These are phyloP conservation scores for Dictyostelium capitatum DNA, from an alignment of 78 protist genomes.

Conservation along the genomic window DNA sequence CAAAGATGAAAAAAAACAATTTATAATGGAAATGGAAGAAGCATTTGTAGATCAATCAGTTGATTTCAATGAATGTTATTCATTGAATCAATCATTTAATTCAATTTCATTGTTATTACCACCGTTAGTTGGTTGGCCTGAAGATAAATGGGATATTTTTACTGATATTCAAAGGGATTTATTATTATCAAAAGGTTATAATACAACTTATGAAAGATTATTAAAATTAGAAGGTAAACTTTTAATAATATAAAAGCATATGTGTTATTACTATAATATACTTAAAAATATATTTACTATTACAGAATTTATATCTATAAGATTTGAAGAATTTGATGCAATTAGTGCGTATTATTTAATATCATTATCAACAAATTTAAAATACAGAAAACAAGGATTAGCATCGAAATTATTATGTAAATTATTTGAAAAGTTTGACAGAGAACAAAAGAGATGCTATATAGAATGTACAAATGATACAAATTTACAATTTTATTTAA, in stretches of 20 bases:
- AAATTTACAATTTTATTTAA: conserved; percentile 11
- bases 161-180: conserved; percentile 31
- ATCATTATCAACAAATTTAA: conserved; percentile 36
- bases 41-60: conserved; percentile 66
- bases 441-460: conserved; percentile 53
- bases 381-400: conserved; percentile 42
- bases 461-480: conserved; percentile 50
- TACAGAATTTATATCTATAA: conserved; percentile 25
- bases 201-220: conserved; percentile 39
- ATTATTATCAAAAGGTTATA: not conserved
- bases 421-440: conserved; percentile 45
- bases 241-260: not conserved
- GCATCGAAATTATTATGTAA: conserved; percentile 42
- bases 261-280: not conserved
- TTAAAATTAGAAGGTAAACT: conserved; percentile 46
- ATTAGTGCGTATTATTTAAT: conserved; percentile 52
- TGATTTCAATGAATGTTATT: conserved; percentile 19
- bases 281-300: too few species aligned
- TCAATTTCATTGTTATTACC: conserved; percentile 38
- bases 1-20: not conserved
- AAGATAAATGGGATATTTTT: conserved; percentile 61
- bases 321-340: conserved; percentile 38
- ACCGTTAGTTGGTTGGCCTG: conserved; percentile 59
- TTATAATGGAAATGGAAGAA: conserved; percentile 28
- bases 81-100: not conserved